phyloP scores from a whole-genome alignment of 495 filamentous ascomycete genomes.

The Penicillium chermesinum region DNA sequence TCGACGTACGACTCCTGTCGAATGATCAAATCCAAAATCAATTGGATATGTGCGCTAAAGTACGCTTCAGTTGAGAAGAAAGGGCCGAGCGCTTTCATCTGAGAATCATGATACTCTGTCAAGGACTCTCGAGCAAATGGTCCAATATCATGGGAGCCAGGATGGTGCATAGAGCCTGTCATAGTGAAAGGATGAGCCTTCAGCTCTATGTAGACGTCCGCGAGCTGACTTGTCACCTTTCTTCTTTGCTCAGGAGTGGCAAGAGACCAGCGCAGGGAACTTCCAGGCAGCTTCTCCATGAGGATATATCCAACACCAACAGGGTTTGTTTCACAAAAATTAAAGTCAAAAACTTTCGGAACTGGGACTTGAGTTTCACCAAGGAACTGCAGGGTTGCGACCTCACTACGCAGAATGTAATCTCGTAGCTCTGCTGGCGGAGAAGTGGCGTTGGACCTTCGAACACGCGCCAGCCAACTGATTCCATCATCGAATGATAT shows the following conservation, averaged over 20 bases:
- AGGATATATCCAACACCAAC: slow-evolving; percentile 37
- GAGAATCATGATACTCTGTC: slow-evolving; percentile 16
- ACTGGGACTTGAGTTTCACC: slow-evolving; percentile 24
- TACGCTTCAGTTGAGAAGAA: slow-evolving; percentile 19
- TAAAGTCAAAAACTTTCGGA: slow-evolving; percentile 27
- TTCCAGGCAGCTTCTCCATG: slow-evolving; percentile 39
- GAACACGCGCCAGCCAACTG: slow-evolving; percentile 23
- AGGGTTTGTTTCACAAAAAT: slow-evolving; percentile 23
- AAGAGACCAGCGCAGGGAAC: slow-evolving; percentile 27
- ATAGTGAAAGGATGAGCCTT: slow-evolving; percentile 25
- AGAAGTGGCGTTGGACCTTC: slow-evolving; percentile 25
- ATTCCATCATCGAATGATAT: slow-evolving; percentile 25
- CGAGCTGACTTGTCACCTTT: slow-evolving; percentile 35
- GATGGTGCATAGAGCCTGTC: slow-evolving; percentile 25
- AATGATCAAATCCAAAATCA: slow-evolving; percentile 27
- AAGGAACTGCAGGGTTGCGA: slow-evolving; percentile 30
- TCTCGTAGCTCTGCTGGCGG: slow-evolving; percentile 25
- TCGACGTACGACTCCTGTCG: slow-evolving; percentile 23
- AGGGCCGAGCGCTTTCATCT: slow-evolving; percentile 17
- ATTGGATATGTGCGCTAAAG: slow-evolving; percentile 11
- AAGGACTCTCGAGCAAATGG: slow-evolving; percentile 29
- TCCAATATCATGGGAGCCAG: slow-evolving; percentile 19
- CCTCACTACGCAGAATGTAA: slow-evolving; percentile 31
- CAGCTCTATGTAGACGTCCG: slow-evolving; percentile 38
- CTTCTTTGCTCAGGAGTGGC: slow-evolving; percentile 20